Base-by-base conservation (phyloP, 2,329 filamentous ascomycete species). In the Aspergillus fumigatus region DNA sequence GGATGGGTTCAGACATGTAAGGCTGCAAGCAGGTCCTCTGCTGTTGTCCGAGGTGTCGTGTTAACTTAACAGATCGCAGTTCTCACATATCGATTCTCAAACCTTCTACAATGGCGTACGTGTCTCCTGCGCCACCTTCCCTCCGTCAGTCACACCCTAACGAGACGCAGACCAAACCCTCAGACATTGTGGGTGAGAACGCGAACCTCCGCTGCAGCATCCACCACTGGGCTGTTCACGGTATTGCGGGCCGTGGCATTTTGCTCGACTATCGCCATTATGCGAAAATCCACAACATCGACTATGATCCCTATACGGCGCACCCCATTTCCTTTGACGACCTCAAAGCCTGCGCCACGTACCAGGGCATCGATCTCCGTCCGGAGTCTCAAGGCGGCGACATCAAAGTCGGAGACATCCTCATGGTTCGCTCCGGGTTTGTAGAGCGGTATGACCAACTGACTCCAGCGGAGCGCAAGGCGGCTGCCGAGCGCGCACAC, bases 401-500 rank as follows among this genome's bases (percentile, higher is more conserved):
- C 58, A 79, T 84, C 62, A 78, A 77, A 57, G 70, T 79, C 2
- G 88, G 87, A 4, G 87, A 90, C 59, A 82, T 90, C 54, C 76
- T 90, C 10, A 77, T 90, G 48, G 69, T 90, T 21, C 80, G 87
- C 19, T 85, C 82, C 1, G 87, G 88, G 0, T 84, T 81, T 62
- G 83, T 84, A 7, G 80, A 86, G 62, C 75, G 80, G 10, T 82
- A 88, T 56, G 75, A 84, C 62, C 70, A 71, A 4, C 80, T 79
- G 8, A 72, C 64, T 1, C 60, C 68, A 0, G 69, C 67, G 25
- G 70, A 75, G 47, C 68, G 73, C 21, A 62, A 59, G 17, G 62
- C 60, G 25, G 71, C 70, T 3, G 73, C 70, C 3, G 59, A 67
- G 6, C 69, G 73, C 14, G 58, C 53, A 47, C 73, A 75, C 43